Percentiles rank a stretch among this genome's conserved stretches.
Conservation (phyloP, 768 basidiomycete genomes). For the Kwoniella sp. region DNA sequence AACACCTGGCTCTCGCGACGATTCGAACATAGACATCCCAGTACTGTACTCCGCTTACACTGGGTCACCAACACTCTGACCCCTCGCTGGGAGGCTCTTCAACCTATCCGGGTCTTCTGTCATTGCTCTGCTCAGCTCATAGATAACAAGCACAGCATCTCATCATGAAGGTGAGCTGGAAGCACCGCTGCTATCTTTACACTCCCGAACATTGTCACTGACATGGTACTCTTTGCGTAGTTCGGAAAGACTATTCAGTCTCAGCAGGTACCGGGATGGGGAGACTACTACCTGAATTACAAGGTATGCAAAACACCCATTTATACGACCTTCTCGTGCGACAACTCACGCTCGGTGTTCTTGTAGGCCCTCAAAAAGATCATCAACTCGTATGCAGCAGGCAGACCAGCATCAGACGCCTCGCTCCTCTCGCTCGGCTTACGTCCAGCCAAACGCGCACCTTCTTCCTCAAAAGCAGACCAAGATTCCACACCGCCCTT, state of each 20-base stretch:
- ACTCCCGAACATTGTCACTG: too few relatives aligned
- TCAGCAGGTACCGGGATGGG: conserved; percentile 97
- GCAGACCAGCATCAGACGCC: conserved; percentile 86
- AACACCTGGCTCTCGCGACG: too few relatives aligned
- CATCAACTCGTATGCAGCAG: conserved; percentile 88
- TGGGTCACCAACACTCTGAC: too few relatives aligned
- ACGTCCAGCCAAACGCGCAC: conserved; percentile 65
- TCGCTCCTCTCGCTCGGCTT: conserved; percentile 80
- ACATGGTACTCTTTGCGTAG: too few relatives aligned
- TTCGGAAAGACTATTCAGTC: conserved; percentile 98
- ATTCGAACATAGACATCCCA: too few relatives aligned
- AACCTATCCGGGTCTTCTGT: too few relatives aligned
- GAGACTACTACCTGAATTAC: conserved; percentile 92
- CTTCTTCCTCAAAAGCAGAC: conserved; percentile 40
- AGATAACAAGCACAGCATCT: too few relatives aligned
- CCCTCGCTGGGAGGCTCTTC: too few relatives aligned
- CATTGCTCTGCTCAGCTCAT: too few relatives aligned
- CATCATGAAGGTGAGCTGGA: conserved; percentile 22
- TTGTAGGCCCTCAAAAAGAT: conserved; percentile 63
- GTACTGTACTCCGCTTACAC: too few relatives aligned
- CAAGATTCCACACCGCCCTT: conserved; percentile 9
- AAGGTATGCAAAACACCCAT: conserved; percentile 63
- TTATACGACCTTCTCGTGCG: too few relatives aligned
- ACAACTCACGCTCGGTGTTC: neutral
- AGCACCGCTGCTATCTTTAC: neutral